Conservation (phyloP, 1,284 basidiomycete genomes). For the Ustilago lituana region DNA sequence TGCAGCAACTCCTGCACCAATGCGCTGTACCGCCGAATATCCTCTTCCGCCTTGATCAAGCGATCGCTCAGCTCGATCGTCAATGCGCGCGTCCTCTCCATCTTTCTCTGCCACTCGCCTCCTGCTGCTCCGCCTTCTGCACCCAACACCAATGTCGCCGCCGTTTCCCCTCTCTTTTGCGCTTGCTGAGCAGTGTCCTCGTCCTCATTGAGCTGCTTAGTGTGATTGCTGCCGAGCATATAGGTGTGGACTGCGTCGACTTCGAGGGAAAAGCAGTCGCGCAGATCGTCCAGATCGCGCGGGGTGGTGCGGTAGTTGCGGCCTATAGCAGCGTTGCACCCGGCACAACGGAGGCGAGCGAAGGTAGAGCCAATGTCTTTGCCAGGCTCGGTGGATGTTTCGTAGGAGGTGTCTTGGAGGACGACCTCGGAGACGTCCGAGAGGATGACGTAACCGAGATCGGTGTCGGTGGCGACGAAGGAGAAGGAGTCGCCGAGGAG, state of each 20-base stretch:
- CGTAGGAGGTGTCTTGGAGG: constrained; percentile 13
- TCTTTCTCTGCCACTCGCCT: constrained; percentile 15
- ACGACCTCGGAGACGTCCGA: constrained; percentile 40
- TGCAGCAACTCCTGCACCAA: constrained; percentile 15
- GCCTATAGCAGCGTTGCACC: constrained; percentile 34
- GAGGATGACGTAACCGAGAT: constrained; percentile 51
- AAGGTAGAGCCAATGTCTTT: constrained; percentile 47
- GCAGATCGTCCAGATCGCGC: constrained; percentile 34
- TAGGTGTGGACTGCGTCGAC: constrained; percentile 37
- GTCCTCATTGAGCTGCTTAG: constrained; percentile 12
- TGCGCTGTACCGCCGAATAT: constrained; percentile 21
- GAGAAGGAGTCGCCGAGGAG: constrained; percentile 48
- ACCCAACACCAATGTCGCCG: too few species aligned
- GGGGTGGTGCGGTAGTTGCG: constrained; percentile 51
- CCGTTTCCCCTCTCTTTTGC: too few species aligned
- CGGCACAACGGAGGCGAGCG: constrained; percentile 32
- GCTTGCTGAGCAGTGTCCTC: too few species aligned
- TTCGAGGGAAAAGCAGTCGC: constrained; percentile 43
- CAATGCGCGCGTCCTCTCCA: constrained; percentile 38
- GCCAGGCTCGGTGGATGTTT: constrained; percentile 33
- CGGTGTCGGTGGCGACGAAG: constrained; percentile 45
- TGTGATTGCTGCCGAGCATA: constrained; percentile 28
- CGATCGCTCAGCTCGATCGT: constrained; percentile 39
- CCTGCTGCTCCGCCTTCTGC: too few species aligned
- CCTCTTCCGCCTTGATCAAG: constrained; percentile 34